Evolutionary conservation across 306 rosid genomes (phyloP).

Genomic region (Vigna nakashimae): DNA sequence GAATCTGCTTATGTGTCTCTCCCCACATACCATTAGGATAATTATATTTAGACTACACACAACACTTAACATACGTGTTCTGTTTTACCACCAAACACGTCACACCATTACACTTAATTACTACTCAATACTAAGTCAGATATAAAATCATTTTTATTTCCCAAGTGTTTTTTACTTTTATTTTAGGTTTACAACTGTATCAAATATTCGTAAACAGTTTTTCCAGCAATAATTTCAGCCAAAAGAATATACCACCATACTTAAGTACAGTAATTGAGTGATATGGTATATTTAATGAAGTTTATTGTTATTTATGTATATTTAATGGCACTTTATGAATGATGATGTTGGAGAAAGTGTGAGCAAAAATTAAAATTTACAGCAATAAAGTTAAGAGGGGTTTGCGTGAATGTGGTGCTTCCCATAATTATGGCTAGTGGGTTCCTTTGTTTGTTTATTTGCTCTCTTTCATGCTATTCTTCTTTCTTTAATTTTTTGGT

Average conservation of each 20-base stretch:
- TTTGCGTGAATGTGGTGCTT: slow-evolving; percentile 50
- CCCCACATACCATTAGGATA: neutral
- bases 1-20: neutral
- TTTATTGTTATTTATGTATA: neutral
- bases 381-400: slow-evolving; percentile 42
- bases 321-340: slow-evolving; percentile 27
- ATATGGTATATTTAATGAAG: too few species aligned
- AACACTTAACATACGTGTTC: neutral
- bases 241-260: neutral
- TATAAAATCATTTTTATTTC: too few species aligned
- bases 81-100: neutral
- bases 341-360: slow-evolving; percentile 46
- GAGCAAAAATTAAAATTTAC: slow-evolving; percentile 41
- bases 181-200: too few species aligned
- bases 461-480: neutral
- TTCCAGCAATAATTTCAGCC: neutral
- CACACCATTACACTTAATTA: neutral
- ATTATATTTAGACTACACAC: neutral
- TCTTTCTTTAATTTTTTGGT: neutral
- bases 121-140: neutral
- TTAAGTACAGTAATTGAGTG: too few species aligned
- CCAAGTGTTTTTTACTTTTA: too few species aligned
- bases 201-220: too few species aligned
- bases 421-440: slow-evolving; percentile 55
- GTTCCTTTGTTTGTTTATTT: neutral